These are phyloP conservation scores for Rhodocollybia butyracea DNA, from an alignment of 768 basidiomycete species.

Conservation along the genomic window DNA sequence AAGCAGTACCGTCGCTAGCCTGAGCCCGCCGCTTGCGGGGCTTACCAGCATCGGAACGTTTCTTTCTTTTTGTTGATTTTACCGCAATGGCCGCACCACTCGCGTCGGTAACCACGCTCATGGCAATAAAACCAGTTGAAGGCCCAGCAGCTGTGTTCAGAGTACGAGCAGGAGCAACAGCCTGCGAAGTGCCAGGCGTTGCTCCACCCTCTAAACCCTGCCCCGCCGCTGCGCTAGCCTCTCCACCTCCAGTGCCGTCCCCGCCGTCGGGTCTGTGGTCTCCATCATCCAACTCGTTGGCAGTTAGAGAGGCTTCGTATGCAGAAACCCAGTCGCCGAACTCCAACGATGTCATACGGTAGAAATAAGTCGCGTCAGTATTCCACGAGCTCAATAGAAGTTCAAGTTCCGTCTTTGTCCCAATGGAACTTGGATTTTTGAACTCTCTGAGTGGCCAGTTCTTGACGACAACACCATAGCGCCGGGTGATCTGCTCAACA, in stretches of 20 bases:
- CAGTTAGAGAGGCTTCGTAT: too few relatives aligned
- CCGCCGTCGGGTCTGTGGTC: too few relatives aligned
- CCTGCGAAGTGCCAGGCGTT: too few relatives aligned
- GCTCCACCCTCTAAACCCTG: too few relatives aligned
- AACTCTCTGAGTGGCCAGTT: slow-evolving; percentile 19
- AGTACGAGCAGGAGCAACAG: too few relatives aligned
- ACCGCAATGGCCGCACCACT: background rate
- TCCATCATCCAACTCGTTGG: too few relatives aligned
- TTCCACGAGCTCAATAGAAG: slow-evolving; percentile 14
- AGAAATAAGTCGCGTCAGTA: slow-evolving; percentile 14
- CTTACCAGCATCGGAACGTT: background rate
- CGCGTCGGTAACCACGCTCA: background rate
- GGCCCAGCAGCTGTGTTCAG: too few relatives aligned
- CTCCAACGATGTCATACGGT: slow-evolving; percentile 10
- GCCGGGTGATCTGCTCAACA: slow-evolving; percentile 15
- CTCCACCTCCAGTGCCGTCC: too few relatives aligned
- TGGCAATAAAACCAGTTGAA: too few relatives aligned
- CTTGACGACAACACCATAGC: slow-evolving; percentile 13
- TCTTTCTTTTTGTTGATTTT: background rate
- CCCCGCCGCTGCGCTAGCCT: too few relatives aligned
- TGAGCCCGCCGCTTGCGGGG: too few relatives aligned
- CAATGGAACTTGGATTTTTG: slow-evolving; percentile 12
- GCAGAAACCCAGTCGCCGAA: slow-evolving; percentile 8
- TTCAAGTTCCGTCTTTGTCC: slow-evolving; percentile 11
- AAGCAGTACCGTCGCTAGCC: too few relatives aligned